Evolutionary conservation across 345 rosid species (phyloP).

Genomic region (Eucalyptus grandis): DNA sequence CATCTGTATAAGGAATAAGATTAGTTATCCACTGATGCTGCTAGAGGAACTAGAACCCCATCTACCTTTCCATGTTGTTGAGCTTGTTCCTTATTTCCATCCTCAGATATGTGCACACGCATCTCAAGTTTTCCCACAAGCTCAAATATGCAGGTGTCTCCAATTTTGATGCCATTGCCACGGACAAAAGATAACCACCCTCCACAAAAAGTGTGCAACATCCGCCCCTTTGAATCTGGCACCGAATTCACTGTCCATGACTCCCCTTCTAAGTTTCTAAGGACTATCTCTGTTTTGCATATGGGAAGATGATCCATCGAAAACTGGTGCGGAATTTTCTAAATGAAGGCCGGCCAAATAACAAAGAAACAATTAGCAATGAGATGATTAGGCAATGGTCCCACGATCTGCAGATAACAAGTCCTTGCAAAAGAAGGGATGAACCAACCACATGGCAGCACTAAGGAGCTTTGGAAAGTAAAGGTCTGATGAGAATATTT

Average conservation of each 20-base stretch:
- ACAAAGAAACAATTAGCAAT: neutral
- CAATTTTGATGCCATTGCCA: conserved; percentile 33
- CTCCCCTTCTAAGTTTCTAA: conserved; percentile 28
- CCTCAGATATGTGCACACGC: conserved; percentile 41
- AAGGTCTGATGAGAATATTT: neutral
- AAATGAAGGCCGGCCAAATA: neutral
- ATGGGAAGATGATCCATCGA: conserved; percentile 37
- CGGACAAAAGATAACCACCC: conserved; percentile 71
- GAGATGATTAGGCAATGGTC: neutral
- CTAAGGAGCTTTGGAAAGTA: neutral
- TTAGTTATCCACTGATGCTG: neutral
- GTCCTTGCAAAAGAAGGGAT: neutral
- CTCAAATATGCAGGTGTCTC: conserved; percentile 55
- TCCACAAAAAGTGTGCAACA: conserved; percentile 42
- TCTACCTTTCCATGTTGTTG: neutral
- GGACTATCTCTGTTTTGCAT: conserved; percentile 41
- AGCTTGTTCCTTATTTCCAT: conserved; percentile 6
- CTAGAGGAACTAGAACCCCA: neutral
- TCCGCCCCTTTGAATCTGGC: conserved; percentile 49
- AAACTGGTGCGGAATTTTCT: conserved; percentile 58
- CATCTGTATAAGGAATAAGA: neutral
- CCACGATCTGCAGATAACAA: neutral
- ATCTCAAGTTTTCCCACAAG: conserved; percentile 37
- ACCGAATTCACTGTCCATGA: conserved; percentile 55
- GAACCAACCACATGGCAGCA: neutral